phyloP scores from a whole-genome alignment of 495 filamentous ascomycete species.

The Astrocystis sublimbata region DNA sequence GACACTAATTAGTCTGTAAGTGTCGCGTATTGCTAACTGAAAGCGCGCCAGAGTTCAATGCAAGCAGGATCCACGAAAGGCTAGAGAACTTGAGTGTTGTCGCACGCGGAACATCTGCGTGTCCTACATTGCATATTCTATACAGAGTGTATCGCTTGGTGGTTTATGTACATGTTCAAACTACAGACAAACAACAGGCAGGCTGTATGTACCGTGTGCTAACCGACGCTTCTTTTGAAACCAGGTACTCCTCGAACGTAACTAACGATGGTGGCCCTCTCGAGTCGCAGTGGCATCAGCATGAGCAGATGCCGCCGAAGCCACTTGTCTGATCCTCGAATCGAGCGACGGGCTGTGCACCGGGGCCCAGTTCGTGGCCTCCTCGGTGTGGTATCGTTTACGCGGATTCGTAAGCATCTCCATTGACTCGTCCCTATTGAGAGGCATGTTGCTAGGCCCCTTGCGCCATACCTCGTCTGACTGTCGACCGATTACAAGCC shows the following conservation, averaged over 20 bases:
- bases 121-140: neutral
- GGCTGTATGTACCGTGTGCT: neutral
- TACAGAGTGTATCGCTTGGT: neutral
- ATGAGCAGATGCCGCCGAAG: slow-evolving; percentile 31
- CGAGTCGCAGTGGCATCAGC: slow-evolving; percentile 34
- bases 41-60: too few relatives aligned
- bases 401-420: slow-evolving; percentile 27
- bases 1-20: neutral
- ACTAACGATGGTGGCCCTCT: slow-evolving; percentile 26
- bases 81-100: neutral
- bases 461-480: slow-evolving; percentile 35
- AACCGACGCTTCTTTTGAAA: neutral
- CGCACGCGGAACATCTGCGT: neutral
- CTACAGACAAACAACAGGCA: neutral
- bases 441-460: slow-evolving; percentile 21
- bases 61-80: too few relatives aligned
- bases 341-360: slow-evolving; percentile 10
- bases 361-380: slow-evolving; percentile 17
- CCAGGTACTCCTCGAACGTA: slow-evolving; percentile 8
- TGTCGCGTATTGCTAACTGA: neutral
- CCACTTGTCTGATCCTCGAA: slow-evolving; percentile 34
- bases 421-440: slow-evolving; percentile 27
- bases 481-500: slow-evolving; percentile 28
- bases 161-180: slow-evolving; percentile 8
- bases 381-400: slow-evolving; percentile 26